A percentile compares a stretch with the other conserved stretches of the same genome.
These are phyloP conservation scores for Russula olivacea DNA, from an alignment of 768 basidiomycete genomes.

Conservation along the genomic window DNA sequence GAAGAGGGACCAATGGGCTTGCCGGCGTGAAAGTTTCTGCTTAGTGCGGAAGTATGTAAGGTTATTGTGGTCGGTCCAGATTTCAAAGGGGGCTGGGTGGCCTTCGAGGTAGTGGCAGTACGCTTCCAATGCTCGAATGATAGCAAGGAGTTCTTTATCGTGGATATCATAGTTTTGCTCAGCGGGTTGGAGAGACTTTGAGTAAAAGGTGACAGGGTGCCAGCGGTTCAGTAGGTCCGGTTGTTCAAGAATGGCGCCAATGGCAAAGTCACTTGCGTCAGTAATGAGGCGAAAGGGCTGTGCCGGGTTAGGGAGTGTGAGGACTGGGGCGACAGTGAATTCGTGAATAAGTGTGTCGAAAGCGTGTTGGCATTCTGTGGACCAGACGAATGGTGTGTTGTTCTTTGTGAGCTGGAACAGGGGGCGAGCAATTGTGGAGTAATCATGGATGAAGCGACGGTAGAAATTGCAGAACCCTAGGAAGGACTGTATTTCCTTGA, in stretches of 20 bases:
- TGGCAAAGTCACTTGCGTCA: not conserved
- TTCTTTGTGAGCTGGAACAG: not conserved
- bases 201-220: not conserved
- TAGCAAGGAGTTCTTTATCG: not conserved
- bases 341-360: not conserved
- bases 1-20: not conserved
- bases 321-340: not conserved
- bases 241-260: not conserved
- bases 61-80: not conserved
- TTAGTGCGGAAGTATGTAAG: not conserved
- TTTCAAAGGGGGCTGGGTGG: no score
- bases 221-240: not conserved
- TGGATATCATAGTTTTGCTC: not conserved
- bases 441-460: not conserved
- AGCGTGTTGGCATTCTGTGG: rapidly evolving
- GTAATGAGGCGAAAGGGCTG: not conserved
- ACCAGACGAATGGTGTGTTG: not conserved
- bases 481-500: not conserved
- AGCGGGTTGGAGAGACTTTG: not conserved
- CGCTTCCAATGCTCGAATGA: rapidly evolving
- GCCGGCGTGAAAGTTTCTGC: not conserved
- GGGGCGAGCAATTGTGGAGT: not conserved
- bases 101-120: not conserved
- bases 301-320: not conserved
- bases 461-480: not conserved